Conservation (phyloP, 345 rosid species). For the Eucalyptus microcorys region DNA sequence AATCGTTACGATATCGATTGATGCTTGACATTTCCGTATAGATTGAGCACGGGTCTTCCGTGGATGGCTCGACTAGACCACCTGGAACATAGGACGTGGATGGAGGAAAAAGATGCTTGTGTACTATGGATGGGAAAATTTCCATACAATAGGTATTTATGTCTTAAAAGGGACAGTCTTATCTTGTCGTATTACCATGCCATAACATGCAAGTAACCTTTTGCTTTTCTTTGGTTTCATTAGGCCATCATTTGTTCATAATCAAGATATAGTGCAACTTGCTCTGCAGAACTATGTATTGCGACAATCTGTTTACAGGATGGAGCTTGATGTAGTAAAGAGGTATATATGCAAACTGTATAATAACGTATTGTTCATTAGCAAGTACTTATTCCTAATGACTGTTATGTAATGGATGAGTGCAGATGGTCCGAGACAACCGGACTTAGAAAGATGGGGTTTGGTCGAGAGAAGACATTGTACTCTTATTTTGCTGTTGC, state of each 20-base stretch:
- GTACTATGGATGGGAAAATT: slow-evolving; percentile 32
- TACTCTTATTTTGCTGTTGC: slow-evolving; percentile 49
- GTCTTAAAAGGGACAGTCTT: not conserved
- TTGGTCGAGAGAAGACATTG: slow-evolving; percentile 49
- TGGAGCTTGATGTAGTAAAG: slow-evolving; percentile 31
- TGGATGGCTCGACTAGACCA: slow-evolving; percentile 53
- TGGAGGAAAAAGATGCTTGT: slow-evolving; percentile 31
- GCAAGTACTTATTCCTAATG: not conserved
- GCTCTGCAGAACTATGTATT: slow-evolving; percentile 23
- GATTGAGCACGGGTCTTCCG: slow-evolving; percentile 30
- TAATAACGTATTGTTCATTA: not conserved
- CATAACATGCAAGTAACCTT: not conserved
- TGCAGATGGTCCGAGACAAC: slow-evolving; percentile 36
- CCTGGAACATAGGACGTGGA: slow-evolving; percentile 49
- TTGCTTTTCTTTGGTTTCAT: not conserved
- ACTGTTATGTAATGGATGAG: not conserved
- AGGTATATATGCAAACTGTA: slow-evolving; percentile 4
- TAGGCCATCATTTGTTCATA: slow-evolving; percentile 23
- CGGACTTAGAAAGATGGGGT: slow-evolving; percentile 48
- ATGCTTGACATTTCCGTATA: not conserved
- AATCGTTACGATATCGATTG: not conserved
- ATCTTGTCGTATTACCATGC: not conserved
- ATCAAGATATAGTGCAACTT: slow-evolving; percentile 21
- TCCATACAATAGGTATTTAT: slow-evolving; percentile 32
- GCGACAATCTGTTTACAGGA: slow-evolving; percentile 27